A percentile compares a stretch with the other conserved stretches of the same genome.
These are phyloP conservation scores for Cercophora newfieldiana DNA, from an alignment of 495 filamentous ascomycete species.

Conservation along the genomic window DNA sequence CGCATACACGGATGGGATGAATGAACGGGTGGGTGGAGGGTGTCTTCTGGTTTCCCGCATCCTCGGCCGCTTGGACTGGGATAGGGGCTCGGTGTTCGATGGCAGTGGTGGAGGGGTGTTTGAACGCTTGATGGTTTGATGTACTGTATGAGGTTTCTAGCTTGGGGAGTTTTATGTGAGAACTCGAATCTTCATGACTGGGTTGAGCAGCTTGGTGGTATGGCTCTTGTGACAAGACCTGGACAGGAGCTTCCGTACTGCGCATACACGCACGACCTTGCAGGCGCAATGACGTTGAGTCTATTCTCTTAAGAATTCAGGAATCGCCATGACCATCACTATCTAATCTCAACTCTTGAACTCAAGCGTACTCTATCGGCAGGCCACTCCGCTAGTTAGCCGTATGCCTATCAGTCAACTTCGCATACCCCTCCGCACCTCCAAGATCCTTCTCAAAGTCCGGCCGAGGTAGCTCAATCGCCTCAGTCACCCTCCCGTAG, in stretches of 20 bases:
- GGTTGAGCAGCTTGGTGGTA: too few species aligned
- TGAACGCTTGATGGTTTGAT: too few species aligned
- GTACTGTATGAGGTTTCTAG: too few species aligned
- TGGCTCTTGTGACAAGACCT: too few species aligned
- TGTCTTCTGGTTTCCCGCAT: neutral
- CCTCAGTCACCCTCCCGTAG: slow-evolving; percentile 71
- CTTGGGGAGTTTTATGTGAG: too few species aligned
- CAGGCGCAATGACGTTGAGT: neutral
- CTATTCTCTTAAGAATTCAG: neutral
- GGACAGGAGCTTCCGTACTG: too few species aligned
- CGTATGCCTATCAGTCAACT: slow-evolving; percentile 32
- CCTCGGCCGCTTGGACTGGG: neutral
- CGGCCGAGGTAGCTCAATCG: slow-evolving; percentile 74
- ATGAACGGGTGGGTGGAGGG: neutral
- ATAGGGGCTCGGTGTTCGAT: too few species aligned
- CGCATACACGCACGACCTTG: too few species aligned
- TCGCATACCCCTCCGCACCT: slow-evolving; percentile 38
- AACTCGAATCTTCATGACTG: too few species aligned
- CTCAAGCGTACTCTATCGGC: neutral
- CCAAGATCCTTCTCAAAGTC: slow-evolving; percentile 57
- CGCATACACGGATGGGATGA: neutral
- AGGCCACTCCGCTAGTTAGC: neutral
- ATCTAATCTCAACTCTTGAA: neutral
- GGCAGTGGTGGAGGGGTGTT: too few species aligned
- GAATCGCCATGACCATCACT: neutral